phyloP scores from a whole-genome alignment of 148 eudicot species.

The Heliamphora exappendiculata region DNA sequence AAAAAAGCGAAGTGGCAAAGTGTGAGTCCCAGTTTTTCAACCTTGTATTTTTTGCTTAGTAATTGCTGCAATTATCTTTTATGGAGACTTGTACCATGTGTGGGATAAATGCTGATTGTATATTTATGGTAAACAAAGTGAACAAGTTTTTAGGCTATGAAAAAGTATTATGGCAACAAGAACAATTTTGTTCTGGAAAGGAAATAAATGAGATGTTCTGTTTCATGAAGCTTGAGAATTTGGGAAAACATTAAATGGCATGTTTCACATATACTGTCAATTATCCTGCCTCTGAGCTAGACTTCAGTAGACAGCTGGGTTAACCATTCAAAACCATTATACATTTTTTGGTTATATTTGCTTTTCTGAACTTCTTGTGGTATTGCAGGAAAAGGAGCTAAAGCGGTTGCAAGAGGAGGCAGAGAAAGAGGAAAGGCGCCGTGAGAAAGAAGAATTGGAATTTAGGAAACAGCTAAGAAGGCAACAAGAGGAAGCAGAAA shows the following conservation, averaged over 20 bases:
- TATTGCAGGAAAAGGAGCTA: slow-evolving; percentile 70
- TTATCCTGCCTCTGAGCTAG: background rate
- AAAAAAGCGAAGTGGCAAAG: slow-evolving; percentile 75
- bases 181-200: background rate
- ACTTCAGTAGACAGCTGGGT: background rate
- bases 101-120: background rate
- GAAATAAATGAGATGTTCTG: background rate
- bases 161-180: background rate
- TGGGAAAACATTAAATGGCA: background rate
- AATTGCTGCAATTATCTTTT: background rate
- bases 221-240: background rate
- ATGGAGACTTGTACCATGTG: background rate
- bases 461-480: slow-evolving; percentile 51
- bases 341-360: background rate
- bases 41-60: background rate
- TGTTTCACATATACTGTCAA: background rate
- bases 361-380: background rate
- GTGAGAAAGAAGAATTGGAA: slow-evolving; percentile 71
- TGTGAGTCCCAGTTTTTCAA: slow-evolving; percentile 38
- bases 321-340: background rate
- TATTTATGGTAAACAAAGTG: too few species aligned
- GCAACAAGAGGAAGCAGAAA: slow-evolving; percentile 85
- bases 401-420: slow-evolving; percentile 77
- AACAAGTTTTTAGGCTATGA: background rate
- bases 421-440: slow-evolving; percentile 70